Evolutionary conservation across 768 basidiomycete species (phyloP).

Genomic region (Imleria badia): DNA sequence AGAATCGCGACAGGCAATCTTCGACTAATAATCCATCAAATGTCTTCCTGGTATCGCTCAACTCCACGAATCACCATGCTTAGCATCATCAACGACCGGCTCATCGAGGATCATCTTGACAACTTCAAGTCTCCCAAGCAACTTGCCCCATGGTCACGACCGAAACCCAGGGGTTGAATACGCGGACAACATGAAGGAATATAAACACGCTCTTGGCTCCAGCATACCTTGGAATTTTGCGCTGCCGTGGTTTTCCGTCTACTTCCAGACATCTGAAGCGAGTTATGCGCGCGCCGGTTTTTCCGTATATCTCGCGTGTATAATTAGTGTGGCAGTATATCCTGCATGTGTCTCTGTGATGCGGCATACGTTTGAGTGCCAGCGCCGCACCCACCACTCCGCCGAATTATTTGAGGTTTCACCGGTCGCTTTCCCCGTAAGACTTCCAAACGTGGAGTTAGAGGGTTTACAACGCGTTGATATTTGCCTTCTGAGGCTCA

Average conservation of each 20-base stretch:
- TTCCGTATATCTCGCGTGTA: not conserved
- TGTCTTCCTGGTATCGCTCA: too few relatives aligned
- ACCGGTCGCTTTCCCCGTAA: not conserved
- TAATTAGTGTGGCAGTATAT: too few relatives aligned
- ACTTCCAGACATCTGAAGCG: not conserved
- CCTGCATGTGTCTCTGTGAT: too few relatives aligned
- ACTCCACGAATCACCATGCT: not conserved
- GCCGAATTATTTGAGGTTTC: not conserved
- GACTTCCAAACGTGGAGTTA: conserved; percentile 14
- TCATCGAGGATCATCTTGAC: not conserved
- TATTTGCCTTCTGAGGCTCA: not conserved
- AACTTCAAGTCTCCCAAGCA: too few relatives aligned
- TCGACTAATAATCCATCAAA: not conserved
- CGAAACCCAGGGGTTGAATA: not conserved
- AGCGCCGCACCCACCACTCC: not conserved
- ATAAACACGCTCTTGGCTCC: not conserved
- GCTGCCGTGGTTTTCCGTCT: not conserved
- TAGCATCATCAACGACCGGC: not conserved
- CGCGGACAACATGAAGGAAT: not conserved
- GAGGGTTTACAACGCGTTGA: conserved; percentile 9
- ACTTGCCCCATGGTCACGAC: not conserved
- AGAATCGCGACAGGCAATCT: too few relatives aligned
- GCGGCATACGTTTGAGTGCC: not conserved
- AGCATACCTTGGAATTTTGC: not conserved
- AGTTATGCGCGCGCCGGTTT: not conserved